Evolutionary conservation across 257 asterid species (phyloP).

Genomic region (Nicotiana benthamiana): DNA sequence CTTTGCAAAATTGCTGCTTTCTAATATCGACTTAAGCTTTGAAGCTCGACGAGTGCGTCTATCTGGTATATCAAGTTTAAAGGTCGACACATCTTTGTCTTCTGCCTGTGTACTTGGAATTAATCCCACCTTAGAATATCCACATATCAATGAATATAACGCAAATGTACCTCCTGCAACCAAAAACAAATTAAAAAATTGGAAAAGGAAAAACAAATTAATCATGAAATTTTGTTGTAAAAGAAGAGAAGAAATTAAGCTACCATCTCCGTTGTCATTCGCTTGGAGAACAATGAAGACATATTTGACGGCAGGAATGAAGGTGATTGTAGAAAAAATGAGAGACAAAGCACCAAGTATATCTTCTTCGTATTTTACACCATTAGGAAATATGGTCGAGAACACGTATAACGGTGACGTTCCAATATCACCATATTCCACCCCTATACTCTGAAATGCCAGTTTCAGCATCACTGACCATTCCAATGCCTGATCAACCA

Average conservation of each 20-base stretch:
- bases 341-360: conserved; percentile 21
- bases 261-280: conserved; percentile 35
- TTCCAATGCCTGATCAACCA: not conserved
- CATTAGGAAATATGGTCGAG: not conserved
- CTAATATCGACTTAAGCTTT: conserved; percentile 30
- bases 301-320: conserved; percentile 29
- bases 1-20: conserved; percentile 30
- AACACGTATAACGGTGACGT: conserved; percentile 16
- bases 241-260: not conserved
- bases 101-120: conserved; percentile 45
- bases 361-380: conserved; percentile 19
- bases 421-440: conserved; percentile 36
- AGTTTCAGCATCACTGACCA: conserved; percentile 16
- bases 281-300: conserved; percentile 27
- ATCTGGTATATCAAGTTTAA: conserved; percentile 27
- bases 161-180: conserved; percentile 74
- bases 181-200: not conserved
- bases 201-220: not conserved
- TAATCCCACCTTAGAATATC: conserved; percentile 49
- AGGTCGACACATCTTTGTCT: conserved; percentile 44
- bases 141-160: conserved; percentile 52
- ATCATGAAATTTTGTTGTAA: not conserved
- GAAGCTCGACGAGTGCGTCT: conserved; percentile 26
- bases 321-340: conserved; percentile 26
- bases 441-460: conserved; percentile 31